These are phyloP conservation scores for Tanacetum coccineum DNA, from an alignment of 129 eudicot species.

Conservation along the genomic window DNA sequence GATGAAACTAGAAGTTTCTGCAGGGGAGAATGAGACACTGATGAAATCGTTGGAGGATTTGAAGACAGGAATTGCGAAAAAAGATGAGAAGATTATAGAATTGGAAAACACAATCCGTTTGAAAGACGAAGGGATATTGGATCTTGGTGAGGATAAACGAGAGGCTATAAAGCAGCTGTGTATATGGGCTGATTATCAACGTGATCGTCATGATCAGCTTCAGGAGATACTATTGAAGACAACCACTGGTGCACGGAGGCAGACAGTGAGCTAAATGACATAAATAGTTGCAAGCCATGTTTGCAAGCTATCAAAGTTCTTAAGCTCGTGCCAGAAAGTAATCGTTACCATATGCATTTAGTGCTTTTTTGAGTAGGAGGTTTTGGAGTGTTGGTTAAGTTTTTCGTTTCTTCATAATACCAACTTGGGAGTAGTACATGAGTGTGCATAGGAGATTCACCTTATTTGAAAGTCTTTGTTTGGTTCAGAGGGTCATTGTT, in stretches of 20 bases:
- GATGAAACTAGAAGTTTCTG: slow-evolving; percentile 29
- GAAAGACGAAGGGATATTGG: slow-evolving; percentile 48
- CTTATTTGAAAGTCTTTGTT: slow-evolving; percentile 19
- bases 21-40: slow-evolving; percentile 31
- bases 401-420: slow-evolving; percentile 20
- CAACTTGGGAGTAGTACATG: slow-evolving; percentile 19
- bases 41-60: slow-evolving; percentile 21
- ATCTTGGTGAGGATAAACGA: slow-evolving; percentile 60
- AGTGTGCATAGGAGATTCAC: slow-evolving; percentile 24
- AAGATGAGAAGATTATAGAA: slow-evolving; percentile 44
- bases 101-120: slow-evolving; percentile 40
- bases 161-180: slow-evolving; percentile 85
- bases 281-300: neutral
- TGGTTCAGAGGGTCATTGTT: slow-evolving; percentile 18
- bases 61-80: slow-evolving; percentile 20
- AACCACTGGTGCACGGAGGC: neutral
- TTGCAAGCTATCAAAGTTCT: neutral
- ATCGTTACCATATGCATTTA: neutral
- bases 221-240: slow-evolving; percentile 37
- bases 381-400: slow-evolving; percentile 9
- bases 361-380: neutral
- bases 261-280: slow-evolving; percentile 10
- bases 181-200: slow-evolving; percentile 73
- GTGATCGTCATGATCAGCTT: slow-evolving; percentile 44
- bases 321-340: neutral